Evolutionary conservation across 768 basidiomycete genomes (phyloP).

Genomic region (Naematelia aurantialba): DNA sequence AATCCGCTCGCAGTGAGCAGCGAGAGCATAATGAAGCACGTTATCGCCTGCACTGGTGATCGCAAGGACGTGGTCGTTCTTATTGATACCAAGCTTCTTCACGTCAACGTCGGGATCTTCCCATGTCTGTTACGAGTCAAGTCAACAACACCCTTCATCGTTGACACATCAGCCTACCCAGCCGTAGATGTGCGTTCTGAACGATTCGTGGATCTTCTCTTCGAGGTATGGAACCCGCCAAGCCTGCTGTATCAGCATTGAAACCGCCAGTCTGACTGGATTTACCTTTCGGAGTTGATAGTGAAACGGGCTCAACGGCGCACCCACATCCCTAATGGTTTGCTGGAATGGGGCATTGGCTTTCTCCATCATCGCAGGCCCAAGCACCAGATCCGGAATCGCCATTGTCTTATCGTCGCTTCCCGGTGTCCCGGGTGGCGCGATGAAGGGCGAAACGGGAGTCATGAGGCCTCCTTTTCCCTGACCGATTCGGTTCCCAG

Average conservation of each 20-base stretch:
- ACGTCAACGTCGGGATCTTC: constrained; percentile 76
- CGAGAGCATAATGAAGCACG: constrained; percentile 71
- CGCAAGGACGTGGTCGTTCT: constrained; percentile 65
- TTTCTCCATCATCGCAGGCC: constrained; percentile 25
- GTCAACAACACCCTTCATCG: too few relatives aligned
- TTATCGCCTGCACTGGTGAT: constrained; percentile 79
- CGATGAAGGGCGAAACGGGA: constrained; percentile 41
- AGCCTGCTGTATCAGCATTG: constrained; percentile 16
- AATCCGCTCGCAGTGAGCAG: constrained; percentile 60
- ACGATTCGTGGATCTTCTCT: constrained; percentile 64
- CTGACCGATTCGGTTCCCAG: constrained; percentile 55
- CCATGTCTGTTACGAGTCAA: constrained; percentile 52
- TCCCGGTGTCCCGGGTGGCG: constrained; percentile 2
- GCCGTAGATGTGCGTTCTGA: constrained; percentile 51
- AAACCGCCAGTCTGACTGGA: not conserved
- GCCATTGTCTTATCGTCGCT: constrained; percentile 10
- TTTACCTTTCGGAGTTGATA: constrained; percentile 46
- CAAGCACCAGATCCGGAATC: constrained; percentile 21
- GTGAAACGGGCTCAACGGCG: constrained; percentile 46
- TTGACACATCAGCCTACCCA: constrained; percentile 37
- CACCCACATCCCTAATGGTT: constrained; percentile 42
- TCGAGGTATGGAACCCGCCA: constrained; percentile 72
- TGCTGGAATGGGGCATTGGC: constrained; percentile 14
- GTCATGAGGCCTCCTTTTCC: constrained; percentile 42
- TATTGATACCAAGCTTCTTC: constrained; percentile 59